A percentile compares a stretch with the other conserved stretches of the same genome.
Evolutionary conservation across 208 protist species (phyloP).

Genomic region (Leishmania mexicana): DNA sequence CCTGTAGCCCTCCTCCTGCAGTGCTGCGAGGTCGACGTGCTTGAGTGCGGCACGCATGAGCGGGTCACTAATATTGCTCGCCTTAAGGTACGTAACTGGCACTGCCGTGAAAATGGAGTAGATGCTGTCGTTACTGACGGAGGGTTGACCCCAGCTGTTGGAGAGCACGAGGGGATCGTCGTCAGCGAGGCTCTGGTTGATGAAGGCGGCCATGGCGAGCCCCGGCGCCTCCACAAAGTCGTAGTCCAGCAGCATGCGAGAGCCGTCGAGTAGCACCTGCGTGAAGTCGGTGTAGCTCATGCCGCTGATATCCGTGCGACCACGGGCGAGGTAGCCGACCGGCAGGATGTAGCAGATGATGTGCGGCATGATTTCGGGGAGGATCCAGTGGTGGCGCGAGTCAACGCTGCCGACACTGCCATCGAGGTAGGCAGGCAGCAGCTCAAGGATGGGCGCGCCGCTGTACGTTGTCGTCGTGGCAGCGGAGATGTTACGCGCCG

Average conservation of each 20-base stretch:
- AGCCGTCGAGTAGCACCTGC: slow-evolving; percentile 13
- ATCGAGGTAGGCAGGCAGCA: background rate
- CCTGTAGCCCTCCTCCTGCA: slow-evolving; percentile 6
- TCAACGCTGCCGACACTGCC: background rate
- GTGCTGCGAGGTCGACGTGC: slow-evolving; percentile 25
- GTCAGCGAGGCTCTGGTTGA: slow-evolving; percentile 15
- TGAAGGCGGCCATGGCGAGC: slow-evolving; percentile 5
- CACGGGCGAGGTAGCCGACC: slow-evolving; percentile 11
- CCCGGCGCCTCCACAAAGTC: background rate
- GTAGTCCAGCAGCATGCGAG: background rate
- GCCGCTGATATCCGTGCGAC: slow-evolving; percentile 2
- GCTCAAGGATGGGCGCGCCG: background rate
- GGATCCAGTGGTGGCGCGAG: background rate
- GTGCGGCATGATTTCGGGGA: background rate
- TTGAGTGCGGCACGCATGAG: slow-evolving; percentile 41
- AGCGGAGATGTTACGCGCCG: background rate
- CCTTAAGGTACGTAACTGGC: slow-evolving; percentile 12
- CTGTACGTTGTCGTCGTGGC: background rate
- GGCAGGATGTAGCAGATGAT: slow-evolving; percentile 17
- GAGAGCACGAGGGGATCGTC: slow-evolving; percentile 21
- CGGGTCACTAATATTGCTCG: slow-evolving; percentile 31
- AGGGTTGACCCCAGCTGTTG: slow-evolving; percentile 35
- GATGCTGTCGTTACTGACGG: slow-evolving; percentile 6
- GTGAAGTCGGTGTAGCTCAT: slow-evolving; percentile 5
- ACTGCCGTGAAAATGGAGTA: background rate